Percentiles rank a stretch among this genome's conserved stretches.
Evolutionary conservation across 805 yeast genomes (phyloP).

Genomic region (Hanseniaspora vineae): DNA sequence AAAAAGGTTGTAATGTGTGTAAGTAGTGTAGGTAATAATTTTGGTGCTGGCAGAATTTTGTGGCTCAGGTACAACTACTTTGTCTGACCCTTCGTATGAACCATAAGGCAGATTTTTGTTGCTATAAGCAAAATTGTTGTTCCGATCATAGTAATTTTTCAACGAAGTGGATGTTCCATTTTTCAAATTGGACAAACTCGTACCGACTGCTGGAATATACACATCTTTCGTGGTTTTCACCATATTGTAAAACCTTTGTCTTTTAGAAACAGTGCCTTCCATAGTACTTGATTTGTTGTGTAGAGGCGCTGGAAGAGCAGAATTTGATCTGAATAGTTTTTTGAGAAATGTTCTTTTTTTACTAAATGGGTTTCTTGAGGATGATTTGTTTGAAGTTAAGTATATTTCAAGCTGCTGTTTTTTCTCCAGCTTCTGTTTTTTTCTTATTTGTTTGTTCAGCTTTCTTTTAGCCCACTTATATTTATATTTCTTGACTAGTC

Average conservation of each 20-base stretch:
- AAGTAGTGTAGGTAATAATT: conserved; percentile 49
- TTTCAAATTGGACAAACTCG: conserved; percentile 36
- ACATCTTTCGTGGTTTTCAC: conserved; percentile 44
- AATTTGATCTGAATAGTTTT: neutral
- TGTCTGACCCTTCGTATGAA: neutral
- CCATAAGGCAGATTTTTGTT: neutral
- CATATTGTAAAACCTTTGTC: conserved; percentile 37
- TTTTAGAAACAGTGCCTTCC: conserved; percentile 12
- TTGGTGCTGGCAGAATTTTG: conserved; percentile 20
- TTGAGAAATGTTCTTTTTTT: neutral
- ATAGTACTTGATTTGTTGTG: neutral
- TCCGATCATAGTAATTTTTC: conserved; percentile 5
- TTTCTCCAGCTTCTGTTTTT: neutral
- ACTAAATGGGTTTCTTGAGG: neutral
- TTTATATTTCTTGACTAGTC: neutral
- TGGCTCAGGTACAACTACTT: neutral
- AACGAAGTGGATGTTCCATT: conserved; percentile 26
- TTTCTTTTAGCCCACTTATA: neutral
- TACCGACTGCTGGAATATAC: conserved; percentile 40
- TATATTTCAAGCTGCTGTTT: neutral
- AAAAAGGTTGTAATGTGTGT: conserved; percentile 26
- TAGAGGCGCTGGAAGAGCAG: neutral
- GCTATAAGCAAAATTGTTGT: neutral
- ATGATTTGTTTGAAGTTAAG: no score
- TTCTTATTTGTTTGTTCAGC: neutral